phyloP scores from a whole-genome alignment of 495 filamentous ascomycete genomes.

The Penicillium lagena region DNA sequence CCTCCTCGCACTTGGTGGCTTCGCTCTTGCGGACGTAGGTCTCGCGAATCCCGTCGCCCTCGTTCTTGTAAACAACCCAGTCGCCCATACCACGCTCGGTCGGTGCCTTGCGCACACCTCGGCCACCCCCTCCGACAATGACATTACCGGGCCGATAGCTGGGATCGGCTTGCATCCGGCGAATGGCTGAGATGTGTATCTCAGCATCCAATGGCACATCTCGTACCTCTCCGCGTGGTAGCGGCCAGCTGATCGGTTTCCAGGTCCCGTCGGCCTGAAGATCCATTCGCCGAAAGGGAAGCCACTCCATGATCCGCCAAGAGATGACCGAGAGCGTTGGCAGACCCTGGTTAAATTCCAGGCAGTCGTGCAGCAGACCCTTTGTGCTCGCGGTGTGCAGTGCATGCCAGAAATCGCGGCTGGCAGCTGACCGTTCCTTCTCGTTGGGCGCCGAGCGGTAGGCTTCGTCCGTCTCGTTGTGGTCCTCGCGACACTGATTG shows the following conservation, averaged over 20 bases:
- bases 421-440: constrained; percentile 25
- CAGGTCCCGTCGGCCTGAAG: constrained; percentile 66
- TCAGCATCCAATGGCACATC: constrained; percentile 69
- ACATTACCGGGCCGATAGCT: constrained; percentile 75
- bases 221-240: constrained; percentile 73
- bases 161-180: constrained; percentile 58
- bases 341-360: constrained; percentile 61
- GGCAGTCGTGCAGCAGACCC: constrained; percentile 69
- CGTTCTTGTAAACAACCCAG: constrained; percentile 59
- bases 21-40: constrained; percentile 42
- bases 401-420: constrained; percentile 43
- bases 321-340: constrained; percentile 50
- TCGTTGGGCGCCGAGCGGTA: constrained; percentile 15
- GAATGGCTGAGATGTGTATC: constrained; percentile 69
- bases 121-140: constrained; percentile 72
- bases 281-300: constrained; percentile 83
- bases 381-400: constrained; percentile 53
- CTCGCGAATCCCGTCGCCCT: constrained; percentile 64
- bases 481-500: constrained; percentile 10
- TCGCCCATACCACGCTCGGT: constrained; percentile 59
- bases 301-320: constrained; percentile 81
- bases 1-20: constrained; percentile 19
- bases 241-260: constrained; percentile 75
- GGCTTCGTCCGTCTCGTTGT: constrained; percentile 7
- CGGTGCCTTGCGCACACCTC: constrained; percentile 59